These are phyloP conservation scores for Petasospora rhodanensis DNA, from an alignment of 1,139 yeast genomes.

Conservation along the genomic window DNA sequence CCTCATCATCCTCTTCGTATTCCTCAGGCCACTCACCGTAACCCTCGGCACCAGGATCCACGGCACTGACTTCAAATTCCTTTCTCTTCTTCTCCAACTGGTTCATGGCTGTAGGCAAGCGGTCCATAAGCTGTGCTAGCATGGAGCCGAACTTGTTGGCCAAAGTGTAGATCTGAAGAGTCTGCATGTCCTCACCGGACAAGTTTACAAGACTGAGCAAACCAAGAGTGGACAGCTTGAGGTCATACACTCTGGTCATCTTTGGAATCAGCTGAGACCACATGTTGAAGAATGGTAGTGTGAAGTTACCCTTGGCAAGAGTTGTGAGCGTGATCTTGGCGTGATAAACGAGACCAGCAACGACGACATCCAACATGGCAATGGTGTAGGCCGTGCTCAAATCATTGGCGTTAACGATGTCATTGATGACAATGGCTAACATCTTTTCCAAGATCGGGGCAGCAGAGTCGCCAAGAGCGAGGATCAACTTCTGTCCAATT, in stretches of 20 bases:
- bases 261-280: conserved; percentile 64
- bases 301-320: conserved; percentile 44
- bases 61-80: conserved; percentile 37
- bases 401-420: conserved; percentile 25
- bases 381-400: conserved; percentile 43
- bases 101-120: conserved; percentile 67
- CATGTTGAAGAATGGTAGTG: conserved; percentile 50
- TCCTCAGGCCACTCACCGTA: conserved; percentile 37
- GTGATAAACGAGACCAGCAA: conserved; percentile 63
- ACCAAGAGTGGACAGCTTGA: conserved; percentile 71
- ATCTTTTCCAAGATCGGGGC: conserved; percentile 24
- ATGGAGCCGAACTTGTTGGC: conserved; percentile 39
- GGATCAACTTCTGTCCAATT: conserved; percentile 29
- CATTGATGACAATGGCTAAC: conserved; percentile 25
- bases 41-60: conserved; percentile 25
- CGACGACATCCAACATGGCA: conserved; percentile 58
- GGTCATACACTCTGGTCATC: conserved; percentile 73
- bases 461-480: conserved; percentile 29
- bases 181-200: conserved; percentile 26
- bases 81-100: conserved; percentile 60
- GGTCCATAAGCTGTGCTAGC: conserved; percentile 46
- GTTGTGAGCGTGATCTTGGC: conserved; percentile 48
- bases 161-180: conserved; percentile 26
- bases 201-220: conserved; percentile 46
- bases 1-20: conserved; percentile 39